Percentiles rank a stretch among this genome's conserved stretches.
These are phyloP conservation scores for Psilocybe mexicana DNA, from an alignment of 1,284 basidiomycete species.

Conservation along the genomic window DNA sequence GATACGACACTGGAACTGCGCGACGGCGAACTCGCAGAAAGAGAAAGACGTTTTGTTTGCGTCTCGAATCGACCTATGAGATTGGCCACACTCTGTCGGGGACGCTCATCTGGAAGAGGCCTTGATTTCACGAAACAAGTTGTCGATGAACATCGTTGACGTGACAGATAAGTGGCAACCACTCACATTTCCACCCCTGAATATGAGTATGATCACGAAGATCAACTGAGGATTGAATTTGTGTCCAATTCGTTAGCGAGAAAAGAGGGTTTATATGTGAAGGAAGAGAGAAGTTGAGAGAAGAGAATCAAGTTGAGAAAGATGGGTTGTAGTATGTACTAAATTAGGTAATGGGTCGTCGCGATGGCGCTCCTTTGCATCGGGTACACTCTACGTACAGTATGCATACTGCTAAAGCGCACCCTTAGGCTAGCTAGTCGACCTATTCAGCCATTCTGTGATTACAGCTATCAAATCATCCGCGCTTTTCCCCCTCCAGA, in stretches of 20 bases:
- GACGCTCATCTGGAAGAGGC: constrained; percentile 81
- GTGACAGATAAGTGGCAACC: constrained; percentile 14
- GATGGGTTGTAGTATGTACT: constrained; percentile 8
- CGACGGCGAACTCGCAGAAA: constrained; percentile 36
- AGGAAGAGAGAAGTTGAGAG: neutral
- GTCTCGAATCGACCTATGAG: constrained; percentile 82
- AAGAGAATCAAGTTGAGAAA: neutral
- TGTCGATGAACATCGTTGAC: constrained; percentile 24
- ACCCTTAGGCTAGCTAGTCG: neutral
- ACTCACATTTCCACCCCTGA: constrained; percentile 35
- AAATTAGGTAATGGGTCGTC: constrained; percentile 24
- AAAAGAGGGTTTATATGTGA: neutral
- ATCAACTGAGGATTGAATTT: neutral
- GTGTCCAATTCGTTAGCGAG: neutral
- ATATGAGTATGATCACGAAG: neutral
- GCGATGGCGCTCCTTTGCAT: neutral
- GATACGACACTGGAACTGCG: constrained; percentile 66
- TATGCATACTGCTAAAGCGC: neutral
- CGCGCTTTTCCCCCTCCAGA: constrained; percentile 39
- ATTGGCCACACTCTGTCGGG: constrained; percentile 78
- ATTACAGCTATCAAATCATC: constrained; percentile 26
- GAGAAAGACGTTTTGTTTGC: constrained; percentile 63
- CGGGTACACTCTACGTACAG: too few relatives aligned
- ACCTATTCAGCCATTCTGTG: constrained; percentile 33
- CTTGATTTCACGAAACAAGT: constrained; percentile 35